Evolutionary conservation across 345 rosid species (phyloP).

Genomic region (Psidium friedrichsthalianum): DNA sequence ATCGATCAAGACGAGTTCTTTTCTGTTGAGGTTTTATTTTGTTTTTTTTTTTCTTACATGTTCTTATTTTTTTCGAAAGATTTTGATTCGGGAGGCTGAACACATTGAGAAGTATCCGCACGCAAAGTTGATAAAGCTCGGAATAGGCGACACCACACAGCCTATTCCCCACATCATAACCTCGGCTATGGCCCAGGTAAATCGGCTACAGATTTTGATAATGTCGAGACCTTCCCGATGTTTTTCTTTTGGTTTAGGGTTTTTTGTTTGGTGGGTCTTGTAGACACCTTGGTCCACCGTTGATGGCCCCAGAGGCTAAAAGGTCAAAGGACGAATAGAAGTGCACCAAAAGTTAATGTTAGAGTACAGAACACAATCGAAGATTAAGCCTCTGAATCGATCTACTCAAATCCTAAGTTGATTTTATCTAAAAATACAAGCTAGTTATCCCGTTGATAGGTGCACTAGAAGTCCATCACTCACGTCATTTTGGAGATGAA

Average conservation of each 20-base stretch:
- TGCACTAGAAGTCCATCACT: neutral
- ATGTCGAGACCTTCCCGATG: neutral
- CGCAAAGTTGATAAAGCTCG: slow-evolving; percentile 58
- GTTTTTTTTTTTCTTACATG: neutral
- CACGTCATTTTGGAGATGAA: neutral
- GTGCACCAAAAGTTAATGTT: neutral
- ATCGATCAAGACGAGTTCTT: neutral
- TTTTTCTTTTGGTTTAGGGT: neutral
- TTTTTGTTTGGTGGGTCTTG: neutral
- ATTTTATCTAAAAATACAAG: neutral
- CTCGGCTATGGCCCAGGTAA: slow-evolving; percentile 58
- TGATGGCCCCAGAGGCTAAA: neutral
- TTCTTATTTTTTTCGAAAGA: slow-evolving; percentile 12
- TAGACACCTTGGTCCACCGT: neutral
- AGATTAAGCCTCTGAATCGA: neutral
- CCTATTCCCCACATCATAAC: slow-evolving; percentile 56
- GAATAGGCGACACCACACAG: slow-evolving; percentile 68
- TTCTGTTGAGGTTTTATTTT: neutral
- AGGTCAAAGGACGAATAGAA: neutral
- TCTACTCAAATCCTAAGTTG: neutral
- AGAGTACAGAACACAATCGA: neutral
- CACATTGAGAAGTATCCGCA: slow-evolving; percentile 43
- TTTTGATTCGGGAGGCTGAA: slow-evolving; percentile 37
- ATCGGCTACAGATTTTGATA: neutral
- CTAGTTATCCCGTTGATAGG: neutral